Evolutionary conservation across 2,329 filamentous ascomycete genomes (phyloP), one percentile per base, ranked within the genome.

Genomic region (Bipolaris zeicola): DNA sequence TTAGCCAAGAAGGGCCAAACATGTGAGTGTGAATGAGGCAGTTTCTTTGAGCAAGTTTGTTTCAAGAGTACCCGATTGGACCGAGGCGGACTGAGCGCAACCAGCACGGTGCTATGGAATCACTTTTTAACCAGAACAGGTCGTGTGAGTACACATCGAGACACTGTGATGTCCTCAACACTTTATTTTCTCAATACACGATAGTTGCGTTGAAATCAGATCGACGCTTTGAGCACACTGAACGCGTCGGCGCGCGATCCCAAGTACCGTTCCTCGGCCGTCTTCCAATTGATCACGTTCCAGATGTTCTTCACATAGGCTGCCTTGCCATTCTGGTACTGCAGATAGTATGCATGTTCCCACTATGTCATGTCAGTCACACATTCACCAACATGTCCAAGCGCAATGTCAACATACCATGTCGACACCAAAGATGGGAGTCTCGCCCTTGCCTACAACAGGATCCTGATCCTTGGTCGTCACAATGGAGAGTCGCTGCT

Each of bases 321-420:
- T 0, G 87, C 87, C 76, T 92, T 91, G 57, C 87, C 86, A 67
- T 92, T 92, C 56, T 89, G 80, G 66, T 92, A 93, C 85, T 90
- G 91, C 16, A 96, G 78, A 72, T 96, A 96, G 73, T 96, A 96
- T 0, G 92, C 92, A 79, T 96, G 92, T 79, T 96, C 92, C 92
- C 91, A 96, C 55, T 54, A 5, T 3, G 31, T 4, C 14, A 39
- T 5, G 34, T 52, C n/a, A 52, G 42, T 20, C n/a, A 20, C 6
- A 16, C 16, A 34, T 20, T 36, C 11, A 7, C 6, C 4, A 8
- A 8, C 13, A 5, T 42, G 5, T 16, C 5, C 38, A 42, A 14
- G n/a, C 1, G 42, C n/a, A 33, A 18, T 16, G 41, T 8, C 5
- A 6, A 36, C 51, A 18, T 45, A 54, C 50, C 86, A 96, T 94